Conservation (phyloP, 2,329 filamentous ascomycete species). For the Fusarium sp. region DNA sequence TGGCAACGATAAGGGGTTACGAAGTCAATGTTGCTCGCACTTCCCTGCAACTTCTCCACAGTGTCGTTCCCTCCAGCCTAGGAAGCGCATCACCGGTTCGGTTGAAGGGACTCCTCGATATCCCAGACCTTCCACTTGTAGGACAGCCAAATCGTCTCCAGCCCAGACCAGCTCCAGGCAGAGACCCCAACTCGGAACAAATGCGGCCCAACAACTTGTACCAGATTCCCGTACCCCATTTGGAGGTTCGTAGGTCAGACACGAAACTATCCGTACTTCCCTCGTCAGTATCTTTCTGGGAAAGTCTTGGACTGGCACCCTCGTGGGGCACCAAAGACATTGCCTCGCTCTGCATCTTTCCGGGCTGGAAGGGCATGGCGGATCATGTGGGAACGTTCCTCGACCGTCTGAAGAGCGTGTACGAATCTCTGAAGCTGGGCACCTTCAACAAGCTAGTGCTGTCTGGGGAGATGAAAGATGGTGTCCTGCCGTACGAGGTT, state of each 20-base stretch:
- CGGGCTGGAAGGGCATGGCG: conserved; percentile 71
- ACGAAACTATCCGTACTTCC: conserved; percentile 79
- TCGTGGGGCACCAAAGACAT: conserved; percentile 79
- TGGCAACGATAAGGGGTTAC: conserved; percentile 52
- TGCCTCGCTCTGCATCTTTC: conserved; percentile 76
- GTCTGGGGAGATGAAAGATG: conserved; percentile 53
- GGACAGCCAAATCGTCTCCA: conserved; percentile 65
- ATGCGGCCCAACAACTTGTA: conserved; percentile 67
- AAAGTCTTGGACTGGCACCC: conserved; percentile 80
- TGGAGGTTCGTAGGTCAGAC: conserved; percentile 79
- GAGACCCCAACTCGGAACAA: conserved; percentile 58
- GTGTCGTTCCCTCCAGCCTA: conserved; percentile 59
- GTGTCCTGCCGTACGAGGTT: conserved; percentile 63
- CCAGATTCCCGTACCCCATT: conserved; percentile 74
- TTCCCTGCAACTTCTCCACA: conserved; percentile 62
- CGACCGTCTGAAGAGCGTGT: conserved; percentile 74
- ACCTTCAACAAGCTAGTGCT: conserved; percentile 67
- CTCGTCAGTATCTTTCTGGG: conserved; percentile 83
- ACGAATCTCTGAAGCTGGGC: conserved; percentile 80
- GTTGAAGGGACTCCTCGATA: conserved; percentile 64
- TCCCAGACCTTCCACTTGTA: conserved; percentile 67
- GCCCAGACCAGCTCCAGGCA: conserved; percentile 58
- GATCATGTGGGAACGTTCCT: conserved; percentile 74
- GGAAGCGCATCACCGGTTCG: conserved; percentile 53
- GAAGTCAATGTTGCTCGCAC: conserved; percentile 59